These are phyloP conservation scores for Kodamaea kaohsiungensis DNA, from an alignment of 805 yeast genomes.

Conservation along the genomic window DNA sequence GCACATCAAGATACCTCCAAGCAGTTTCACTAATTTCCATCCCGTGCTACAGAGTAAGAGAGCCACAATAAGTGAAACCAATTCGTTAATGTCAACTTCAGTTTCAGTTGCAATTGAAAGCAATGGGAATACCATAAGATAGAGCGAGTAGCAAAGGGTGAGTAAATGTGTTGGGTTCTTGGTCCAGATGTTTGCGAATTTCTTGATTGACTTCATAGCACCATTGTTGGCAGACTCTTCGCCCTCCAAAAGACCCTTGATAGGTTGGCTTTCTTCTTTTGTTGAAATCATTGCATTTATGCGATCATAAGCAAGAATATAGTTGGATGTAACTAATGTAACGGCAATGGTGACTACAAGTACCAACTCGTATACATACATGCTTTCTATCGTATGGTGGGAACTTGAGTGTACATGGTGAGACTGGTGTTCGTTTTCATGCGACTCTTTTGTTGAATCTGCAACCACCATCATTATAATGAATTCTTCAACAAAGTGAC, in stretches of 20 bases:
- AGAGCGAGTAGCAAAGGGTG: slow-evolving; percentile 44
- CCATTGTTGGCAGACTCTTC: not conserved
- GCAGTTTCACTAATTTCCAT: slow-evolving; percentile 50
- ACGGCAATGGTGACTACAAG: slow-evolving; percentile 18
- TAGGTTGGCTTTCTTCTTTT: slow-evolving; percentile 16
- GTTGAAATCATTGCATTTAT: slow-evolving; percentile 35
- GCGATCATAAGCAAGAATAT: slow-evolving; percentile 33
- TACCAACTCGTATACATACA: slow-evolving; percentile 32
- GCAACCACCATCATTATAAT: slow-evolving; percentile 46
- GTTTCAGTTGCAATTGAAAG: slow-evolving; percentile 32
- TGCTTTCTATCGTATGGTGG: slow-evolving; percentile 16
- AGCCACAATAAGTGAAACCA: slow-evolving; percentile 48
- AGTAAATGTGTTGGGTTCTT: slow-evolving; percentile 48
- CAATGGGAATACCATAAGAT: slow-evolving; percentile 43
- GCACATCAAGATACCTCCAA: slow-evolving; percentile 54
- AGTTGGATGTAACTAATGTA: slow-evolving; percentile 35
- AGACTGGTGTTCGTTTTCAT: slow-evolving; percentile 29
- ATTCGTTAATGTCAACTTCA: slow-evolving; percentile 43
- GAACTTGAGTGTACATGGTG: slow-evolving; percentile 41
- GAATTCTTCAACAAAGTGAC: slow-evolving; percentile 83
- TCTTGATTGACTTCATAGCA: slow-evolving; percentile 9
- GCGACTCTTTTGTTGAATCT: slow-evolving; percentile 18
- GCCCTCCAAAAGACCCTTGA: slow-evolving; percentile 4
- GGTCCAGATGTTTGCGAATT: slow-evolving; percentile 19
- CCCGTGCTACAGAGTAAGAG: slow-evolving; percentile 48